Evolutionary conservation across 306 rosid species (phyloP).

Genomic region (Spatholobus suberectus): DNA sequence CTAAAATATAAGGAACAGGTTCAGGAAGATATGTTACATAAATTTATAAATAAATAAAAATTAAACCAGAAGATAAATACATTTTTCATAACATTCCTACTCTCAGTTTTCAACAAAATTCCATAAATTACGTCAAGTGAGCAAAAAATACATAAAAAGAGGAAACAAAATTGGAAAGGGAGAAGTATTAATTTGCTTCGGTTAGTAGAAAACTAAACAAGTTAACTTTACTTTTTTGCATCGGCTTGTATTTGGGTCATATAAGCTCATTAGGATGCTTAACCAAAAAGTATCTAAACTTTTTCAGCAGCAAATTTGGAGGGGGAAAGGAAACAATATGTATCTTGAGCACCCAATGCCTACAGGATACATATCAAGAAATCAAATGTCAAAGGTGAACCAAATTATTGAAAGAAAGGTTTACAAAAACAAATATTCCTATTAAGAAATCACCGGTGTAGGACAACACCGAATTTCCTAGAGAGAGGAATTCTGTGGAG

Average conservation of each 20-base stretch:
- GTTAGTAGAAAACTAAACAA: constrained; percentile 1
- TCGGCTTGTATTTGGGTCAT: not conserved
- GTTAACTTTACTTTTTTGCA: constrained; percentile 5
- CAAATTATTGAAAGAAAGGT: constrained; percentile 4
- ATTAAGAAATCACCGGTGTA: not conserved
- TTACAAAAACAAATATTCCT: not conserved
- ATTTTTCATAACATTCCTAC: constrained; percentile 28
- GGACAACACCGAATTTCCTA: not conserved
- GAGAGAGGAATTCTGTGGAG: not conserved
- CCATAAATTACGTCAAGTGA: not conserved
- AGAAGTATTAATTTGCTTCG: not conserved
- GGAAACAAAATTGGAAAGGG: not conserved
- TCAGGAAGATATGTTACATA: not conserved
- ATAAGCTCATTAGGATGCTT: not conserved
- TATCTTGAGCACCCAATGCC: not conserved
- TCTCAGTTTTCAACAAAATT: not conserved
- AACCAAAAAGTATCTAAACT: not conserved
- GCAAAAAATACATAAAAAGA: not conserved
- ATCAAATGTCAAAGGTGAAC: not conserved
- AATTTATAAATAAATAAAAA: not conserved
- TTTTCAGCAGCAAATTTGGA: not conserved
- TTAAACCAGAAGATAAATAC: constrained; percentile 23
- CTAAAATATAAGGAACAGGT: not conserved
- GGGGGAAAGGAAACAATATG: not conserved
- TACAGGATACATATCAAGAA: not conserved